Evolutionary conservation across 495 filamentous ascomycete genomes (phyloP).

Genomic region (Talaromyces borbonicus): DNA sequence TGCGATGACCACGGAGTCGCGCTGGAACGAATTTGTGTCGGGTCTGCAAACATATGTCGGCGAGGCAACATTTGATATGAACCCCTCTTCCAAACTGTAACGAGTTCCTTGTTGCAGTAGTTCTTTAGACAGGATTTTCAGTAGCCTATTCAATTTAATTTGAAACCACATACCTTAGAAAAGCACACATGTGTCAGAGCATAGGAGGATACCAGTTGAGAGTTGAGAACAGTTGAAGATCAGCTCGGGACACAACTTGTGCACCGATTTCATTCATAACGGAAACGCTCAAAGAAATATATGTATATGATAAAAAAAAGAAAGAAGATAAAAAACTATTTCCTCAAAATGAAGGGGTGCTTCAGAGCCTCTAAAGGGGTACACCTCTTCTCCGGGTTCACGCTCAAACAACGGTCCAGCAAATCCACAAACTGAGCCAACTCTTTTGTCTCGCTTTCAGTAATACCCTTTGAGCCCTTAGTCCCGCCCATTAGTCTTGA

Average conservation of each 20-base stretch:
- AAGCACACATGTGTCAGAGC: too few relatives aligned
- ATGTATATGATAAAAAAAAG: neutral
- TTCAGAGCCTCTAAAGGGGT: constrained; percentile 78
- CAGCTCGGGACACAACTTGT: too few relatives aligned
- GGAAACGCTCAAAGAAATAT: neutral
- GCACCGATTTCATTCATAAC: too few relatives aligned
- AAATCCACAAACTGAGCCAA: constrained; percentile 74
- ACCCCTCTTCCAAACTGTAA: too few relatives aligned
- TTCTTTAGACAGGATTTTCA: too few relatives aligned
- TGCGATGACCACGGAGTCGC: constrained; percentile 8
- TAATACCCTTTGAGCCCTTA: constrained; percentile 59
- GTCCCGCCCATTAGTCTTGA: constrained; percentile 53
- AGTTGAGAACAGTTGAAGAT: too few relatives aligned
- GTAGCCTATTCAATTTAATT: too few relatives aligned
- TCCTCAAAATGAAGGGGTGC: constrained; percentile 64
- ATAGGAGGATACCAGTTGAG: too few relatives aligned
- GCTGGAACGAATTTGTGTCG: constrained; percentile 6
- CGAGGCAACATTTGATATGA: neutral
- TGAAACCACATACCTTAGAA: too few relatives aligned
- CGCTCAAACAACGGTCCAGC: constrained; percentile 72
- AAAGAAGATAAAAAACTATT: neutral
- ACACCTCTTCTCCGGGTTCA: constrained; percentile 90
- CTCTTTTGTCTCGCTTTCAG: constrained; percentile 66
- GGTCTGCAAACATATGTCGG: neutral
- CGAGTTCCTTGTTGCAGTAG: too few relatives aligned